Evolutionary conservation across 495 filamentous ascomycete species (phyloP).

Genomic region (Podospora comata): DNA sequence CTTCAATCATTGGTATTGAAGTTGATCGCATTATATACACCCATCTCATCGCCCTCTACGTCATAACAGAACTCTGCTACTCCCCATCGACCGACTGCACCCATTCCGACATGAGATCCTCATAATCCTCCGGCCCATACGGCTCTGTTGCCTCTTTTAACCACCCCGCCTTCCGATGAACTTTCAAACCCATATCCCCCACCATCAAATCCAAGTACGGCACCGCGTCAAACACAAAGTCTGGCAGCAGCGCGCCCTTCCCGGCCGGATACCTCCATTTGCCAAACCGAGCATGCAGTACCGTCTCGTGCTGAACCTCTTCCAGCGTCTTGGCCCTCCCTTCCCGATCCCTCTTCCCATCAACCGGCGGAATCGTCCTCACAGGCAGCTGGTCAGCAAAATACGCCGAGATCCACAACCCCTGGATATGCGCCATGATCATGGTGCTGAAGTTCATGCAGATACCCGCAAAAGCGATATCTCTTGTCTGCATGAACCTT

Average conservation of each 20-base stretch:
- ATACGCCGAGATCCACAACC: constrained; percentile 69
- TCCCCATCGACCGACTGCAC: constrained; percentile 5
- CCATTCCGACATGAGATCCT: constrained; percentile 58
- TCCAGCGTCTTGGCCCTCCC: constrained; percentile 26
- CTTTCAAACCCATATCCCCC: constrained; percentile 57
- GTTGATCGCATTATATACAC: neutral
- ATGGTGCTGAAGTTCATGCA: constrained; percentile 62
- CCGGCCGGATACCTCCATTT: constrained; percentile 66
- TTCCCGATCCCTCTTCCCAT: neutral
- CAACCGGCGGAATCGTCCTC: constrained; percentile 19
- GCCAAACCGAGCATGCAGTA: constrained; percentile 64
- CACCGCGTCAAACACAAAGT: constrained; percentile 71
- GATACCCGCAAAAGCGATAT: constrained; percentile 66
- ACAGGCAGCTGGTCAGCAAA: constrained; percentile 41
- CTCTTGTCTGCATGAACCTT: constrained; percentile 49
- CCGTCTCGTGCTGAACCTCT: constrained; percentile 51
- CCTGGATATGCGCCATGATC: constrained; percentile 62
- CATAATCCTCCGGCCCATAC: constrained; percentile 61
- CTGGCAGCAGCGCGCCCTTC: constrained; percentile 60
- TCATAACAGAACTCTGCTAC: neutral
- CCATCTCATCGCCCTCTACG: neutral
- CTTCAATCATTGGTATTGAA: neutral
- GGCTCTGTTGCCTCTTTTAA: constrained; percentile 52
- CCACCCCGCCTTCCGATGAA: constrained; percentile 45
- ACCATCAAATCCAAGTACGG: constrained; percentile 76